A percentile compares a stretch with the other conserved stretches of the same genome.
phyloP scores from a whole-genome alignment of 2,329 filamentous ascomycete genomes.

The Monosporascus cannonballus region DNA sequence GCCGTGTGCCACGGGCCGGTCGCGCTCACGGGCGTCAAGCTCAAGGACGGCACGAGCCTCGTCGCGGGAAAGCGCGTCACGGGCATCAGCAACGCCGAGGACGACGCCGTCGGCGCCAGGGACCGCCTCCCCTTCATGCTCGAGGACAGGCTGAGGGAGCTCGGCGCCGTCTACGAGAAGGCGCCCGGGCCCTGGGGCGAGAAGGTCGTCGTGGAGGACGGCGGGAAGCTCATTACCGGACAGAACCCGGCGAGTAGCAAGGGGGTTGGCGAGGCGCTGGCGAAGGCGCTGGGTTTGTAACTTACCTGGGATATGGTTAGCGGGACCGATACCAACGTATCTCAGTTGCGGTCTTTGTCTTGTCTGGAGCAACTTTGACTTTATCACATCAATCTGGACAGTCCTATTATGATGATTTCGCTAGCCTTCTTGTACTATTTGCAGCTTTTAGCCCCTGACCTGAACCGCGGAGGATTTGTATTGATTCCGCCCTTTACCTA shows the following conservation, averaged over 20 bases:
- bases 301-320: too few species aligned
- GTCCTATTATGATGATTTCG: too few species aligned
- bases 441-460: too few species aligned
- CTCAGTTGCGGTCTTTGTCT: too few species aligned
- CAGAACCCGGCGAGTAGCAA: conserved; percentile 51
- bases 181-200: conserved; percentile 43
- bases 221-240: conserved; percentile 47
- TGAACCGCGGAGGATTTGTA: too few species aligned
- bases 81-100: conserved; percentile 53
- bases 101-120: conserved; percentile 36
- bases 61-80: conserved; percentile 53
- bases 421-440: too few species aligned
- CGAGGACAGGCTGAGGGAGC: conserved; percentile 47
- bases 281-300: conserved; percentile 35
- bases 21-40: conserved; percentile 52
- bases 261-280: conserved; percentile 44
- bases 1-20: conserved; percentile 66
- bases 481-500: too few species aligned
- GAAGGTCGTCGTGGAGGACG: conserved; percentile 40
- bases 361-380: too few species aligned
- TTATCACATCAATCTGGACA: too few species aligned
- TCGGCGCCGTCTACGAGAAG: conserved; percentile 50
- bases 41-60: conserved; percentile 44
- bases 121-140: conserved; percentile 53
- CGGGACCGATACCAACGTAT: too few species aligned